Evolutionary conservation across 1,139 yeast genomes (phyloP), one percentile per base, ranked within the genome.

Genomic region (Sugiyamaella japonica): DNA sequence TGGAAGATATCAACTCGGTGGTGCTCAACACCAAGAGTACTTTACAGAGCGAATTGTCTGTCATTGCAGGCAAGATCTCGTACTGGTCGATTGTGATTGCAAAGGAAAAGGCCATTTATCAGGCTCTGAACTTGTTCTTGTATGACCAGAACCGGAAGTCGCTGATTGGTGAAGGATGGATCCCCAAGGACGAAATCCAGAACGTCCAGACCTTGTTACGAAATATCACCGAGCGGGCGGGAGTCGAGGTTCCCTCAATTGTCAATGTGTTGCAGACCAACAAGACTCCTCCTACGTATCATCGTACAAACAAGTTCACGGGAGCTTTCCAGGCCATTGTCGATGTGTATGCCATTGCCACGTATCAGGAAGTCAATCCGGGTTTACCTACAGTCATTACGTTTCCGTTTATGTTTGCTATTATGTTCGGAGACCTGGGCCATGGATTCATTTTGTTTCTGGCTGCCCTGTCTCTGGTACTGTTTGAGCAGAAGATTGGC

Each of bases 361-460:
- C 95, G 9, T 91, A 93, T 72, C 90, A 89, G 67, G 99, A 93
- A 71, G 95, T 93, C 37, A 93, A 93, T 66, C 97, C 99, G 1
- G 98, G 97, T 54, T 77, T 93, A 61, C 95, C 99, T 3, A 89
- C 99, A 0, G 81, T 91, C 48, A 87, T 93, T 36, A 93, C 99
- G 0, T 93, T 93, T 75, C 99, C 99, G 12, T 93, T 95, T 72
- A 89, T 93, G 97, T 93, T 93, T 76, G 97, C 99, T 37, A 88
- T 95, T 63, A 93, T 93, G 99, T 93, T 93, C 78, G 99, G 99
- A 72, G 99, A 93, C 74, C 73, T 91, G 59, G 99, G 99, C 3
- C 99, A 93, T 70, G 99, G 99, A 15, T 76, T 89, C 53, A 80
- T 95, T 58, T 77, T 95, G 64, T 75, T 84, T 45, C 70, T 89